Base-by-base conservation (phyloP, 768 basidiomycete genomes). In the Tricholoma sp. region DNA sequence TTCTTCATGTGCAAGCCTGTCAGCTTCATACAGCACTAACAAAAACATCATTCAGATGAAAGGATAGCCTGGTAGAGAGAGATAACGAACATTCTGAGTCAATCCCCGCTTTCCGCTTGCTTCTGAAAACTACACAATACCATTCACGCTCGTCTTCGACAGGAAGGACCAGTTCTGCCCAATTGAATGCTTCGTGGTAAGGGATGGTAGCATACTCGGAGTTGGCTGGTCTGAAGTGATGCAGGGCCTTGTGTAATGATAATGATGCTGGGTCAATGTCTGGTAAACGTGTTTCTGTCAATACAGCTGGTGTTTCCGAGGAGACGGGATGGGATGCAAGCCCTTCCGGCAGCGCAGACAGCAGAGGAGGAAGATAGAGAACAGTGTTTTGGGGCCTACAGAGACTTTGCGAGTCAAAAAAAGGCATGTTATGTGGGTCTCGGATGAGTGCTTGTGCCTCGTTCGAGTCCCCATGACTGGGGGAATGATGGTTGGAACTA, bases 61-160 rank as follows among this genome's bases (percentile, higher is more conserved):
- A 44, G 34, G 20, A 42, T 7, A 52, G 6, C n/a, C 7, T 1
- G 18, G 36, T 8, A 39, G 29, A 61, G 54, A 28, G 33, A 17
- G 48, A 57, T 53, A 47, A 68, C 77, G 61, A 61, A 91, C 91
- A 75, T 58, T 74, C 77, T 18, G 82, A 80, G 58, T 93, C 85
- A 61, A 87, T 88, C 20, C 83, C 89, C 7, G 74, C 71, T 64
- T 83, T 86, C 28, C 95, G 80, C 61, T 80, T 82, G 59, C 88
- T 91, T 11, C 92, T 80, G 71, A 98, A 98, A 13, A 84, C 91
- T 10, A 98, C 96, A 58, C 86, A 86, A 67, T 96, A 98, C 92
- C 90, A 97, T 56, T 93, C 90, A 37, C 91, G 75, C 61, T 90
- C 89, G 47, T 89, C 84, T 2, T 87, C 80, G 52, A 74, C 73